Percentiles rank a stretch among this genome's conserved stretches.
phyloP scores from a whole-genome alignment of 208 protist species.

The Trypanosoma cruzi region DNA sequence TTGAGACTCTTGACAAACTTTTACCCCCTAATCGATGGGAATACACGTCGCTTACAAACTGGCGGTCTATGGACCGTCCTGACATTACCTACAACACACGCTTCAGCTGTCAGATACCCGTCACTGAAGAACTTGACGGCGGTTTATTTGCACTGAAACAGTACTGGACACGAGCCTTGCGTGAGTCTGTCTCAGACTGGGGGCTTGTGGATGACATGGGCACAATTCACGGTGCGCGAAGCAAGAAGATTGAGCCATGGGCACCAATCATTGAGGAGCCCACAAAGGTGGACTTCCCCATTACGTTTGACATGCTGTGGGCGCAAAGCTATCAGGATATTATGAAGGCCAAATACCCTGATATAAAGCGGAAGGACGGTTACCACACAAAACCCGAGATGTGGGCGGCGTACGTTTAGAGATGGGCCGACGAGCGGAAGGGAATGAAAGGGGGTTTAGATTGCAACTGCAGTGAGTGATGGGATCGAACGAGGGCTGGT shows the following conservation, averaged over 20 bases:
- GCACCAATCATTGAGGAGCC: constrained; percentile 90
- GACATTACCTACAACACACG: constrained; percentile 90
- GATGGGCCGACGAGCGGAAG: not conserved
- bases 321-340: constrained; percentile 89
- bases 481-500: not conserved
- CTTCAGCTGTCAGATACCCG: constrained; percentile 89
- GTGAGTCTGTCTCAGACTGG: constrained; percentile 83
- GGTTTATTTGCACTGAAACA: constrained; percentile 88
- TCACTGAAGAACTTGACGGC: constrained; percentile 87
- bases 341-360: constrained; percentile 79
- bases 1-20: constrained; percentile 86
- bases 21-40: constrained; percentile 89
- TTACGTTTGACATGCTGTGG: constrained; percentile 91
- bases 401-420: constrained; percentile 85
- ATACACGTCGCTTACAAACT: constrained; percentile 84
- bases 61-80: constrained; percentile 74
- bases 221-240: constrained; percentile 59
- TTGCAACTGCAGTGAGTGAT: not conserved
- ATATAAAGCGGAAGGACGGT: constrained; percentile 83
- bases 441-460: not conserved
- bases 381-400: constrained; percentile 82
- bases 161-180: constrained; percentile 76
- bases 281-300: constrained; percentile 83
- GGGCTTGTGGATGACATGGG: constrained; percentile 76
- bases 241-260: constrained; percentile 90